A percentile compares a stretch with the other conserved stretches of the same genome.
phyloP scores from a whole-genome alignment of 805 yeast genomes.

The Candida piceae region DNA sequence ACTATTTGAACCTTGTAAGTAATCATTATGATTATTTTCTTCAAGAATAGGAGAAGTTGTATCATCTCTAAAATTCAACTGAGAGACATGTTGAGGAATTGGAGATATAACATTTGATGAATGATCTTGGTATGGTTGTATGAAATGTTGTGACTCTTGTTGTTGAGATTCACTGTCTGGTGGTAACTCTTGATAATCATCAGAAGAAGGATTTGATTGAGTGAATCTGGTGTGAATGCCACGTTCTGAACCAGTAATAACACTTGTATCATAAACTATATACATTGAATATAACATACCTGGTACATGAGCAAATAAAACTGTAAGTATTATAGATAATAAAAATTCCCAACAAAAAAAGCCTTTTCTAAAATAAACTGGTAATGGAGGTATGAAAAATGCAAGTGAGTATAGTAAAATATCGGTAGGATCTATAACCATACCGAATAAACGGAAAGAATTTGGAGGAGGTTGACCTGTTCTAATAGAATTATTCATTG shows the following conservation, averaged over 20 bases:
- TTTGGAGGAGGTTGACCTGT: conserved; percentile 11
- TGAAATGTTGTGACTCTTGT: too few relatives aligned
- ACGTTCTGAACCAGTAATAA: conserved; percentile 19
- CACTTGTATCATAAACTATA: conserved; percentile 31
- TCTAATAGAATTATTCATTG: not conserved
- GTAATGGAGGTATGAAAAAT: conserved; percentile 67
- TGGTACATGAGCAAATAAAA: conserved; percentile 44
- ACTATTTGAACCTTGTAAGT: not conserved
- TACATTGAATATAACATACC: conserved; percentile 49
- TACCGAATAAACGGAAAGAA: conserved; percentile 12
- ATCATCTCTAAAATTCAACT: conserved; percentile 4
- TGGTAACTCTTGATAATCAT: not conserved
- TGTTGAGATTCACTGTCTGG: conserved; percentile 2
- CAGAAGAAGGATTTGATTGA: conserved; percentile 1
- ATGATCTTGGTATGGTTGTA: not conserved
- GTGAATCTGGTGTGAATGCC: conserved; percentile 14
- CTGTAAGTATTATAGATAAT: conserved; percentile 37
- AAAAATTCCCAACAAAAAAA: conserved; percentile 48
- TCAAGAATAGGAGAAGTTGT: conserved; percentile 6
- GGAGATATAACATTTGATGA: conserved; percentile 2
- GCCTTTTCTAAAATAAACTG: conserved; percentile 65
- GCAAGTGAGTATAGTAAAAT: conserved; percentile 55
- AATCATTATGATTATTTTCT: conserved; percentile 4
- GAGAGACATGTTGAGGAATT: conserved; percentile 4
- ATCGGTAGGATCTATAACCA: conserved; percentile 35